Evolutionary conservation across 2,329 filamentous ascomycete genomes (phyloP).

Genomic region (Cladophialophora psammophila): DNA sequence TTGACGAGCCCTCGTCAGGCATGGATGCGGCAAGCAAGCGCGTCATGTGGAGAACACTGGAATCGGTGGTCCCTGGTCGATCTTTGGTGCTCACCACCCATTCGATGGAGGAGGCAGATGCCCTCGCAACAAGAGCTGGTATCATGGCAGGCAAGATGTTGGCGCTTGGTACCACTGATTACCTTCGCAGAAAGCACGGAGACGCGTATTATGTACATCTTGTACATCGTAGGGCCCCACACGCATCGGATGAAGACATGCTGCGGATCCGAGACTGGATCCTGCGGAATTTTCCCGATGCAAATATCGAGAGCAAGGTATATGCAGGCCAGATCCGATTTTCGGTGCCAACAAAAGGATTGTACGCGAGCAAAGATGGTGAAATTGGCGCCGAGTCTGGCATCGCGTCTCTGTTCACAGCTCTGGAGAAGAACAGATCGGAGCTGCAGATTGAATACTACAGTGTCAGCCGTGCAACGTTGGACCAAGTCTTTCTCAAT

Average conservation of each 20-base stretch:
- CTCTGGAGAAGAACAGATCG: conserved; percentile 75
- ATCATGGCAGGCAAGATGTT: conserved; percentile 89
- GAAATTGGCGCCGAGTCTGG: conserved; percentile 23
- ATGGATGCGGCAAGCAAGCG: conserved; percentile 91
- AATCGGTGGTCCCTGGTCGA: conserved; percentile 75
- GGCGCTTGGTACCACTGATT: conserved; percentile 77
- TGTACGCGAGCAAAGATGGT: conserved; percentile 14
- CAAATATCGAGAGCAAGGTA: conserved; percentile 73
- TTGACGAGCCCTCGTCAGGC: conserved; percentile 88
- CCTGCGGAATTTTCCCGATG: conserved; percentile 64
- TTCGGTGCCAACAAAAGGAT: conserved; percentile 64
- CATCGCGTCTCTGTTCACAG: conserved; percentile 73
- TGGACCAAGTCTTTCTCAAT: conserved; percentile 88
- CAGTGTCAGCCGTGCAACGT: conserved; percentile 82
- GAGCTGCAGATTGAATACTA: conserved; percentile 81
- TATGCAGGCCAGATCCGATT: conserved; percentile 92
- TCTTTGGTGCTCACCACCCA: conserved; percentile 89
- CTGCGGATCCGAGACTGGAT: conserved; percentile 72
- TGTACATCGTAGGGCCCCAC: conserved; percentile 76
- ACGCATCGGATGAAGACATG: conserved; percentile 75
- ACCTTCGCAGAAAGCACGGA: conserved; percentile 76
- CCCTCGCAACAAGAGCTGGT: conserved; percentile 80
- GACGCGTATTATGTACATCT: conserved; percentile 82
- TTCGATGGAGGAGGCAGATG: conserved; percentile 94
- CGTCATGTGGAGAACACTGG: conserved; percentile 89